These are phyloP conservation scores for Roridomyces roridus DNA, from an alignment of 768 basidiomycete species.

Conservation along the genomic window DNA sequence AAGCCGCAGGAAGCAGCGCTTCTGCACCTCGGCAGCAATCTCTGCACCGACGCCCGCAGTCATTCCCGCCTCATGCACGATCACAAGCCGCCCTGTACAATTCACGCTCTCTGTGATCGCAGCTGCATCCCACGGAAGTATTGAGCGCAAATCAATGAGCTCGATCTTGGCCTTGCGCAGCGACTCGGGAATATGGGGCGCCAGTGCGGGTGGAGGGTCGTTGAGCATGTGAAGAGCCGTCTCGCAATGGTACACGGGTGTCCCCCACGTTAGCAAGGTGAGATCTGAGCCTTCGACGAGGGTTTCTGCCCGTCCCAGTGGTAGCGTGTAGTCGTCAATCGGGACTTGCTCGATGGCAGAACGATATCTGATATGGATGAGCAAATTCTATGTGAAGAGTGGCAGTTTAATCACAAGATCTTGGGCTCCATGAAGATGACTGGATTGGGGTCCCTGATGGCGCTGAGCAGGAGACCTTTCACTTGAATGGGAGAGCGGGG, in stretches of 20 bases:
- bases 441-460: conserved; percentile 92
- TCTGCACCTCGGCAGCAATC: conserved; percentile 90
- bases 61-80: conserved; percentile 92
- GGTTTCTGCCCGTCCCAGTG: conserved; percentile 81
- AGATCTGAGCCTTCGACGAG: conserved; percentile 79
- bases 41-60: conserved; percentile 91
- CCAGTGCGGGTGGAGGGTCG: conserved; percentile 68
- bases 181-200: conserved; percentile 66
- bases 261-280: conserved; percentile 94
- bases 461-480: conserved; percentile 87
- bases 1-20: conserved; percentile 85
- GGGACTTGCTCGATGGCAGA: conserved; percentile 97
- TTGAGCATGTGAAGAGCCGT: conserved; percentile 76
- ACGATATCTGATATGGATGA: conserved; percentile 55
- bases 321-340: conserved; percentile 84
- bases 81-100: conserved; percentile 82
- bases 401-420: conserved; percentile 49
- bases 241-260: conserved; percentile 90
- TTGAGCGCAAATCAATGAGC: conserved; percentile 88
- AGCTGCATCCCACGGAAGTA: conserved; percentile 89
- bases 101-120: conserved; percentile 83
- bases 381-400: too few species aligned
- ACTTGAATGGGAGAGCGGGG: conserved; percentile 95
- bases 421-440: conserved; percentile 97
- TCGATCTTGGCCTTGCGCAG: conserved; percentile 78